These are phyloP conservation scores for Podaxis sp. DNA, from an alignment of 768 basidiomycete genomes.

Conservation along the genomic window DNA sequence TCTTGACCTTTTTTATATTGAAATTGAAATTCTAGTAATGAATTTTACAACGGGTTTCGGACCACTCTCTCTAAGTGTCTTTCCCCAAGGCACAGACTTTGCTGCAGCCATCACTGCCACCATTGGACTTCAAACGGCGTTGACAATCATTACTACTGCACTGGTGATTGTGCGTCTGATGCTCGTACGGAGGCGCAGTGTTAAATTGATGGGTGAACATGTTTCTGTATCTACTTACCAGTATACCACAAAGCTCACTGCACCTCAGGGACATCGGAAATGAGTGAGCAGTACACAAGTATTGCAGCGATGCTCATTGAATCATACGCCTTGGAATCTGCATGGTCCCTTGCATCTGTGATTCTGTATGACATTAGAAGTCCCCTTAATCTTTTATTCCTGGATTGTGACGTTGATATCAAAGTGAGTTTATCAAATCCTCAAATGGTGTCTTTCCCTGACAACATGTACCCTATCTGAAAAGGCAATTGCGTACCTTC, in stretches of 20 bases:
- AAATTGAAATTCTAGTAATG: background rate
- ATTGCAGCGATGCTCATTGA: background rate
- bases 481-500: conserved; percentile 1
- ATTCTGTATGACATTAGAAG: background rate
- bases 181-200: background rate
- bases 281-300: background rate
- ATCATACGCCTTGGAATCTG: conserved; percentile 6
- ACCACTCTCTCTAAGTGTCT: too few relatives aligned
- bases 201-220: background rate
- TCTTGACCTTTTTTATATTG: too few relatives aligned
- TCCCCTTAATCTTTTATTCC: background rate
- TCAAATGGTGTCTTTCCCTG: fast-evolving
- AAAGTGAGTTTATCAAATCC: background rate
- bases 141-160: background rate
- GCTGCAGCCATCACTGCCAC: background rate
- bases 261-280: background rate
- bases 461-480: background rate
- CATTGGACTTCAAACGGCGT: background rate
- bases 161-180: background rate
- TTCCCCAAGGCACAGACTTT: background rate
- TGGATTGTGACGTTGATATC: background rate
- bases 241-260: background rate
- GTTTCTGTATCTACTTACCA: background rate
- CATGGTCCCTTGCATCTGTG: background rate
- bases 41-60: background rate